Base-by-base conservation (phyloP, 176 grass and related monocot genomes). In the Tuctoria greenei region DNA sequence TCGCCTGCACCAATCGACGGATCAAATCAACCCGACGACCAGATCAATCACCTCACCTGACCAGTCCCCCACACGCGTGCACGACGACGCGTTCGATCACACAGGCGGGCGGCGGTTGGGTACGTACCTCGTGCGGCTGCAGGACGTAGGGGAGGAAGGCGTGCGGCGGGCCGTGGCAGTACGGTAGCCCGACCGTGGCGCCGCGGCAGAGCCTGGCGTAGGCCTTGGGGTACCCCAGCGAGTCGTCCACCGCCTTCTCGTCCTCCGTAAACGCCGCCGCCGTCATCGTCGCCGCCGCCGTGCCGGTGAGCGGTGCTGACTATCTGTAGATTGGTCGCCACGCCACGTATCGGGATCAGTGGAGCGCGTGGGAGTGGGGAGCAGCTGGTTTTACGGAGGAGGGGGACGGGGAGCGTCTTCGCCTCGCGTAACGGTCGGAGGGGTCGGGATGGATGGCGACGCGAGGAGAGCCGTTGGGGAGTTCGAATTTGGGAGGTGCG, bases 111-210 rank as follows among this genome's bases (percentile, higher is more conserved):
- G 13, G 47, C 16, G 2, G n/a, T n/a, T n/a, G 1, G 4, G 20
- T 0, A 15, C 64, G n/a, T 83, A 93, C 95, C 91, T 99, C 95
- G 83, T 99, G 87, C 0, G 95, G 95, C 65, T 90, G 84, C 58
- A 99, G 85, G 73, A 79, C 79, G 72, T 92, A 92, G 52, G 95
- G 95, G 66, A 95, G 64, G 81, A 95, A 99, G 39, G 77, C 74
- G n/a, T 82, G 83, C 10, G 95, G 95, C 21, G 95, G 95, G 60
- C 91, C 95, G 52, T 90, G 80, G n/a, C 11, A 47, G 54, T 95
- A 90, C 17, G 89, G 87, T 6, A 88, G 11, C 10, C 81, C 75
- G n/a, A 77, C 46, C 4, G 79, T 44, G 56, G n/a, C 50, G 74
- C 64, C 83, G 68, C 79, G 82, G 81, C 91, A 92, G 64, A 99